A percentile compares a stretch with the other conserved stretches of the same genome.
phyloP scores from a whole-genome alignment of 139 green algal genomes.

The Mesotaenium endlicherianum region DNA sequence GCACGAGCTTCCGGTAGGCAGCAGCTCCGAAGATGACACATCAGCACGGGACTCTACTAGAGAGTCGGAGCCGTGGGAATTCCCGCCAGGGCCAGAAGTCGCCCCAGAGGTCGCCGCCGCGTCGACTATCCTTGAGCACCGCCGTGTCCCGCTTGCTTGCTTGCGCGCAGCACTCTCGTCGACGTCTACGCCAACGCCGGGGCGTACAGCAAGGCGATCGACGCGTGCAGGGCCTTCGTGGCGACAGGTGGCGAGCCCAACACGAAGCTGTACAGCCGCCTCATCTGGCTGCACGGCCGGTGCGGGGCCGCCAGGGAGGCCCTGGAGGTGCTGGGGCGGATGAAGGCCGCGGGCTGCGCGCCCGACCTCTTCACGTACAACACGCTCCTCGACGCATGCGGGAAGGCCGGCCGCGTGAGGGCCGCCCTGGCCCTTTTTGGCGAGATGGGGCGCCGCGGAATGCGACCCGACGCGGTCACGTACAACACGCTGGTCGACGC shows the following conservation, averaged over 20 bases:
- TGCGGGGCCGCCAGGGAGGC: neutral
- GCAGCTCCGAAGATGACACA: too few species aligned
- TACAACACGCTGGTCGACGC: constrained; percentile 22
- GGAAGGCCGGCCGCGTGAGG: neutral
- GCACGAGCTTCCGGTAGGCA: too few species aligned
- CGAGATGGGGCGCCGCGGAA: neutral
- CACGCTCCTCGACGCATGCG: constrained; percentile 9
- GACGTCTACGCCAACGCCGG: constrained; percentile 8
- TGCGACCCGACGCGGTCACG: neutral
- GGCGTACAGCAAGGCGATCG: neutral
- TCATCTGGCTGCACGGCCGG: neutral
- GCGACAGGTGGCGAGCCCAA: neutral
- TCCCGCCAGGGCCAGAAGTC: too few species aligned
- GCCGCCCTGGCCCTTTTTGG: neutral
- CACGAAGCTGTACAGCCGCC: neutral
- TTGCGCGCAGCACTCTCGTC: constrained; percentile 11
- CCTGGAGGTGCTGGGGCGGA: neutral
- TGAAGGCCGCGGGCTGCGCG: neutral
- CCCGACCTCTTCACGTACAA: constrained; percentile 12
- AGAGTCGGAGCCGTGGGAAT: too few species aligned
- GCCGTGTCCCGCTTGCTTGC: neutral
- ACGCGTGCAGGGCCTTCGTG: neutral
- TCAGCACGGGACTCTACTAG: too few species aligned
- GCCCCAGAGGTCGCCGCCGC: too few species aligned
- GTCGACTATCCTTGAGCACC: too few species aligned